phyloP scores from a whole-genome alignment of 306 rosid species.

The Morella rubra region DNA sequence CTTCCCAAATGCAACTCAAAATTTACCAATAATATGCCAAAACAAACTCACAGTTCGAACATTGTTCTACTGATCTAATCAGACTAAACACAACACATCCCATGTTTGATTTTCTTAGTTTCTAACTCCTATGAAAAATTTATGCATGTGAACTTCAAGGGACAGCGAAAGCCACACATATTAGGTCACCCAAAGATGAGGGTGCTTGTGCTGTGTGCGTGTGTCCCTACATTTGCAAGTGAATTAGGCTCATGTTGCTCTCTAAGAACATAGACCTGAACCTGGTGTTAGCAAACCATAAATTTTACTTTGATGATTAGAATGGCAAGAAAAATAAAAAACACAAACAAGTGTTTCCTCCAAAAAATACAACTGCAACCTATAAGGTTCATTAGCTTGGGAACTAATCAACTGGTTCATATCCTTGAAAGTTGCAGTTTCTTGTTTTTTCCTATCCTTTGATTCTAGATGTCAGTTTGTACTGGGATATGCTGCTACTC shows the following conservation, averaged over 20 bases:
- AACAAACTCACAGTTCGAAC: background rate
- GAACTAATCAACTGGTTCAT: background rate
- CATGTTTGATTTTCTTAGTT: background rate
- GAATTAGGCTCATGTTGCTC: background rate
- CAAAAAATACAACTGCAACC: background rate
- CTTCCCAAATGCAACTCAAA: conserved; percentile 3
- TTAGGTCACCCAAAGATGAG: background rate
- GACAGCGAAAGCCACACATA: background rate
- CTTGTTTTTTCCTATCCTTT: background rate
- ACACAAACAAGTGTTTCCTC: background rate
- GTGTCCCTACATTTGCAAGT: background rate
- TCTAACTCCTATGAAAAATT: background rate
- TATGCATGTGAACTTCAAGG: background rate
- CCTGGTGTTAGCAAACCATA: background rate
- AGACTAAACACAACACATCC: background rate
- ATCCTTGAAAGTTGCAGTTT: background rate
- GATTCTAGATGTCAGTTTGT: background rate
- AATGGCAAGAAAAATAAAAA: conserved; percentile 5
- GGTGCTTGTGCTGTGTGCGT: background rate
- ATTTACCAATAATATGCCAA: background rate
- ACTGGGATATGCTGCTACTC: background rate
- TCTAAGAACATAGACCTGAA: background rate
- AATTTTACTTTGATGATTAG: background rate
- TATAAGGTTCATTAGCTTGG: background rate
- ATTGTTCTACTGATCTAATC: background rate